phyloP scores from a whole-genome alignment of 768 basidiomycete genomes.

The Podaxis rugospora region DNA sequence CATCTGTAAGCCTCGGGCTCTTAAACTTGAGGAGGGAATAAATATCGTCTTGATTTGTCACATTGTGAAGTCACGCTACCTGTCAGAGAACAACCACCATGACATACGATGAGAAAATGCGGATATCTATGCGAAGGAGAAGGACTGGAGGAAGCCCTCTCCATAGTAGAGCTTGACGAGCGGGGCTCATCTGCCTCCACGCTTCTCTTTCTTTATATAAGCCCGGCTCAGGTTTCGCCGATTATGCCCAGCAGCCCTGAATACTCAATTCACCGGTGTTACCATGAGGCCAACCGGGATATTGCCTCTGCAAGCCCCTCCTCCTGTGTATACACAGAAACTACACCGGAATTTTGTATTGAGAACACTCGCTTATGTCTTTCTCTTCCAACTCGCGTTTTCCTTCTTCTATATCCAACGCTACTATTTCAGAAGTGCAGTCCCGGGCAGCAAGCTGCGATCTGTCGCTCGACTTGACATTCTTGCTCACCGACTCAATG shows the following conservation, averaged over 20 bases:
- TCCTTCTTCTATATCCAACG: not conserved
- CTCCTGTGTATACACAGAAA: not conserved
- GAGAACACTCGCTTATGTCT: not conserved
- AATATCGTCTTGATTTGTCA: not conserved
- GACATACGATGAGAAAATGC: conserved; percentile 2
- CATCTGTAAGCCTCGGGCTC: not conserved
- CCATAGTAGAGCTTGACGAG: not conserved
- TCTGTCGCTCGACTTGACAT: conserved; percentile 1
- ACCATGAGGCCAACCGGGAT: not conserved
- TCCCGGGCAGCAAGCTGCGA: not conserved
- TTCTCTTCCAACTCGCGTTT: not conserved
- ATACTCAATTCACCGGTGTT: not conserved
- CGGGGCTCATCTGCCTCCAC: not conserved
- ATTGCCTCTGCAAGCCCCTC: conserved; percentile 2
- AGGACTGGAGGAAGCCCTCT: not conserved
- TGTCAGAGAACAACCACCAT: not conserved
- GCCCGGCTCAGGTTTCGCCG: not conserved
- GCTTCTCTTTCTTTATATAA: not conserved
- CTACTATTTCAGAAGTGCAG: not conserved
- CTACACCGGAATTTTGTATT: not conserved
- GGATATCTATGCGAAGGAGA: not conserved
- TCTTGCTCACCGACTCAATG: not conserved
- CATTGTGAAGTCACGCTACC: not conserved
- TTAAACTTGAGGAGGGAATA: not conserved
- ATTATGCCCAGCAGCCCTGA: not conserved